Conservation (phyloP, 306 rosid genomes). For the Begonia peltatifolia region DNA sequence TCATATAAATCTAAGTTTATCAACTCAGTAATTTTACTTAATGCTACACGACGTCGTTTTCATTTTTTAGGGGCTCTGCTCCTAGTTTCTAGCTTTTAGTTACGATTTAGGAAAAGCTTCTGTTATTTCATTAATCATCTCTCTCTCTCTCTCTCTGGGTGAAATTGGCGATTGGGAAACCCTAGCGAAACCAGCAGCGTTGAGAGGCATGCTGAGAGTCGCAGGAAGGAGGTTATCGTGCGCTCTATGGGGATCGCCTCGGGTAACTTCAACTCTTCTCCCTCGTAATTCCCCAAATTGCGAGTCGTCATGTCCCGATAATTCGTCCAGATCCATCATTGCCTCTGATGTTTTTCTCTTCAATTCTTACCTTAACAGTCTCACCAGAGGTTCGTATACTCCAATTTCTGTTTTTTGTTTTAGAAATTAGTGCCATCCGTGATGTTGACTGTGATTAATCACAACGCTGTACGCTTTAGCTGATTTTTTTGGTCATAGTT, state of each 20-base stretch:
- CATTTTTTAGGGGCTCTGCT: too few species aligned
- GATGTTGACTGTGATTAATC: background rate
- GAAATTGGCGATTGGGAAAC: background rate
- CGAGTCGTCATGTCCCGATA: constrained; percentile 15
- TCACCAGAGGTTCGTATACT: constrained; percentile 9
- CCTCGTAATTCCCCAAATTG: constrained; percentile 10
- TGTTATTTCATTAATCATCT: too few species aligned
- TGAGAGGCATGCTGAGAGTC: constrained; percentile 29
- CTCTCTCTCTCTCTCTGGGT: too few species aligned
- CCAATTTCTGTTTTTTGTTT: too few species aligned
- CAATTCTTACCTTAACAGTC: constrained; percentile 5
- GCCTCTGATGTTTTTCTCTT: constrained; percentile 6
- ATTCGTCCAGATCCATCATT: constrained; percentile 16
- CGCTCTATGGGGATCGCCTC: constrained; percentile 15
- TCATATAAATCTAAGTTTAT: too few species aligned
- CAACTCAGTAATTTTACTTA: too few species aligned
- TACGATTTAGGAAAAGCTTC: too few species aligned
- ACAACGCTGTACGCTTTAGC: background rate
- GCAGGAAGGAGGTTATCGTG: constrained; percentile 35
- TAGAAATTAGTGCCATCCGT: background rate
- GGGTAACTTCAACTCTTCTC: constrained; percentile 21
- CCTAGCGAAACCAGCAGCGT: background rate
- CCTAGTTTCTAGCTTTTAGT: too few species aligned
- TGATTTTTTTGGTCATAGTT: background rate
- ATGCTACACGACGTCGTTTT: too few species aligned